Evolutionary conservation across 208 protist genomes (phyloP).

Genomic region (Sergeia podlipaevii): DNA sequence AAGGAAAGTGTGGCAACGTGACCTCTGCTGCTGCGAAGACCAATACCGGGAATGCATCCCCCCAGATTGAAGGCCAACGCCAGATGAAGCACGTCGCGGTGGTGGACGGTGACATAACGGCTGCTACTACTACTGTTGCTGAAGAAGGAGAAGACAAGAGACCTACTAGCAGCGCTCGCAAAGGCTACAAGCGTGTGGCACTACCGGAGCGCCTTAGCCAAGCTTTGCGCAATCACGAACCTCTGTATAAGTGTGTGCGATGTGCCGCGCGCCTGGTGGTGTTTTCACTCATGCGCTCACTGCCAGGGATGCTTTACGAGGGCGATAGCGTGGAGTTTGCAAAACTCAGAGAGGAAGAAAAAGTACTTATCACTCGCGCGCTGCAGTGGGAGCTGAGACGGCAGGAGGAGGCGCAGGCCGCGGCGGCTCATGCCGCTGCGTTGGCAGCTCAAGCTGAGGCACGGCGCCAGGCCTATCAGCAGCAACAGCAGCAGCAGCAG

Average conservation of each 20-base stretch:
- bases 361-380: not conserved
- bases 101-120: too few relatives aligned
- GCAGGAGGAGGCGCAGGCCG: not conserved
- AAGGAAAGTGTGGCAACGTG: not conserved
- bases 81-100: not conserved
- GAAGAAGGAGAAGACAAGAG: not conserved
- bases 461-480: too few relatives aligned
- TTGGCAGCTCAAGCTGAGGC: not conserved
- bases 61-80: not conserved
- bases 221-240: slow-evolving; percentile 13
- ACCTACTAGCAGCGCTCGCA: not conserved
- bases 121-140: too few relatives aligned
- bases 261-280: slow-evolving; percentile 23
- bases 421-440: not conserved
- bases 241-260: slow-evolving; percentile 24
- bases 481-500: too few relatives aligned
- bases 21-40: not conserved
- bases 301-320: slow-evolving; percentile 31
- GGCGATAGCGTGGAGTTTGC: slow-evolving; percentile 35
- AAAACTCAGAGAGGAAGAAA: slow-evolving; percentile 2
- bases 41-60: not conserved
- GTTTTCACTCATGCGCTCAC: slow-evolving; percentile 37
- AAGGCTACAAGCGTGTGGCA: not conserved
- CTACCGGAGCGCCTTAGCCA: slow-evolving; percentile 16
- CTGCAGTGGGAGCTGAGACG: not conserved